Evolutionary conservation across 2,329 filamentous ascomycete species (phyloP), one percentile per base, ranked within the genome.

Genomic region (Coleophoma cylindrospora): DNA sequence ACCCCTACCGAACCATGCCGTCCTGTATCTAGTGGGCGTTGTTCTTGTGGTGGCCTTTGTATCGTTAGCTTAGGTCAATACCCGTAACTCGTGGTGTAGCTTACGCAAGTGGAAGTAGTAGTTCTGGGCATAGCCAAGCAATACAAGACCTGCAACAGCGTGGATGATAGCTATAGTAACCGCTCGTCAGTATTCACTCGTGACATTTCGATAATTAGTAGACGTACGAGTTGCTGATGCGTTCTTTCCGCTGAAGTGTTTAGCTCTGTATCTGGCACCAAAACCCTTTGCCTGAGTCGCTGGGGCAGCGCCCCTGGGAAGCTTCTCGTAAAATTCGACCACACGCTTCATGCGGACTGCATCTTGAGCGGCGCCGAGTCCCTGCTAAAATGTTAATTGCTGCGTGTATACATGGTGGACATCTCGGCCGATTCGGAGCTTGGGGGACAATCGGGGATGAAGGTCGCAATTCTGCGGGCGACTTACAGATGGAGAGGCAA

Each of bases 21-120:
- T 27, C 4, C 36, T 40, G 14, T 15, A 54, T 68, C 77, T 95
- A 99, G 81, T 99, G 94, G 65, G 90, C 89, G 74, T 99, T 95
- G 87, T 99, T 97, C 89, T 99, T 99, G 88, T 97, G 92, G 84
- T 99, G 92, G 66, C 94, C 94, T 99, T 63, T 43, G 53, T 41
- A 49, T 33, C 58, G 57, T 68, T 57, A 64, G 55, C 50, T 50
- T 48, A 7, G 12, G 32, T 9, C n/a, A 41, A 9, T 11, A 14
- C 2, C 21, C 8, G 12, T 33, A 40, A 3, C 21, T 6, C 34
- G 17, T 22, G 41, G 33, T 22, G 22, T 50, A 49, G 84, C 89
- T 74, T 85, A 99, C 94, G 90, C 67, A 99, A 82, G 77, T 99
- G 95, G 89, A 95, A 97, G 83, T 99, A 97, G 86, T 99, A 99